Base-by-base conservation (phyloP, 2,329 filamentous ascomycete species). In the Achaetomium macrosporum region DNA sequence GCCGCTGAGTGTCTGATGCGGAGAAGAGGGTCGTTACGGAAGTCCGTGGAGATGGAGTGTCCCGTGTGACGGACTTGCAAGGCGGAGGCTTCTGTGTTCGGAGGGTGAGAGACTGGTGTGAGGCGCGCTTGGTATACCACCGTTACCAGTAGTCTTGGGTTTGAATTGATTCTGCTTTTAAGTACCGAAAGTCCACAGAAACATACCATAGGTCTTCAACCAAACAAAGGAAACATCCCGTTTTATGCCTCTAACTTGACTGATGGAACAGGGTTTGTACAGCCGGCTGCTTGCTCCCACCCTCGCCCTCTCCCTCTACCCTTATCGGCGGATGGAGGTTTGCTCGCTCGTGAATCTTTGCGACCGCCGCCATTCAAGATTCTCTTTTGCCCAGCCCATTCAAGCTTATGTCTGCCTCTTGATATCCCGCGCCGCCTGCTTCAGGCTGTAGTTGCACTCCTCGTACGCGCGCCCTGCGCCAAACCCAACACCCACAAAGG, bases 391-490 rank as follows among this genome's bases (percentile, higher is more conserved):
- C 35, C 35, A 30, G 19, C 12, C 47, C 31, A 36, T 5, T 35
- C 37, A 15, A 45, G 12, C 16, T 43, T 53, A 41, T 16, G 45
- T 40, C 46, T 55, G 36, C 53, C 56, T 58, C 49, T 51, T 57
- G 62, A 83, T 71, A 51, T 82, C 78, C 63, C 74, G 74, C 42
- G 79, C 76, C 35, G 80, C 79, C 68, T 78, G 76, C 73, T 83
- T 84, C 64, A 85, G 70, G 74, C 76, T 85, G 76, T 80, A 88
- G 77, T 99, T 96, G 75, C 93, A 96, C 78, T 99, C 93, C 74
- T 99, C 93, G 78, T 95, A 99, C 54, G 93, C 93, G 66, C 95
- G 84, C 65, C 93, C 93, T 59, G 91, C 91, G 69, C 95, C 93
- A 71, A 99, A 97, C 53, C 93, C 93, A 51, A 92, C 80, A 61